phyloP scores from a whole-genome alignment of 352 stramenopile genomes.

The Phytophthora foliorum region DNA sequence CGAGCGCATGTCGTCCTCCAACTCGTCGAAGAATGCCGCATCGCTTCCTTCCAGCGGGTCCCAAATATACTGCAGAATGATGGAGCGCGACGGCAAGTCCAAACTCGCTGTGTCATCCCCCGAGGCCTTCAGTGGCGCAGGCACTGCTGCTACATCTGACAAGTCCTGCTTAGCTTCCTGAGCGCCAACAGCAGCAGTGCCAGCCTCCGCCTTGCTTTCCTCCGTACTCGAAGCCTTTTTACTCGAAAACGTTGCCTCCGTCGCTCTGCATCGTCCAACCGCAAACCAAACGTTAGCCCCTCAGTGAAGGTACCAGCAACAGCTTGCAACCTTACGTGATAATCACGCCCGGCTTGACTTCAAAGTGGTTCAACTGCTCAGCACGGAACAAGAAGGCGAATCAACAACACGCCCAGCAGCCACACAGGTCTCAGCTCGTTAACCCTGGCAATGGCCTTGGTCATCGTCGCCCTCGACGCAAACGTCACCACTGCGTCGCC shows the following conservation, averaged over 20 bases:
- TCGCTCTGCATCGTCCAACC: conserved; percentile 39
- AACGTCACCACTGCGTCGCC: conserved; percentile 91
- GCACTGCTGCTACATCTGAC: not conserved
- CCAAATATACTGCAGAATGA: conserved; percentile 74
- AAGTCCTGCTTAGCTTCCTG: not conserved
- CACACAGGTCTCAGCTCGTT: conserved; percentile 4
- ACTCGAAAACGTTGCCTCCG: conserved; percentile 53
- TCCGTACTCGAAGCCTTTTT: conserved; percentile 33
- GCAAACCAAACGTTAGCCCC: not conserved
- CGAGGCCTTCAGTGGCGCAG: not conserved
- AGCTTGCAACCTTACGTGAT: conserved; percentile 67
- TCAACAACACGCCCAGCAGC: conserved; percentile 27
- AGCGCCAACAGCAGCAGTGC: not conserved
- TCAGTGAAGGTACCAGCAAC: not conserved
- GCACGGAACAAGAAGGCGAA: conserved; percentile 35
- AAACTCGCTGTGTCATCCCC: conserved; percentile 17
- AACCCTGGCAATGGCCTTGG: conserved; percentile 81
- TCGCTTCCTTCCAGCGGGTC: conserved; percentile 60
- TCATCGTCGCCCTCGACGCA: conserved; percentile 67
- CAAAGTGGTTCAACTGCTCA: conserved; percentile 83
- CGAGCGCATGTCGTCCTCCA: conserved; percentile 82
- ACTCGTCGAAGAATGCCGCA: conserved; percentile 68
- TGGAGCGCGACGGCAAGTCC: conserved; percentile 64
- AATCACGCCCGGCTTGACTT: conserved; percentile 87
- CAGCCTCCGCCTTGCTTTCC: conserved; percentile 13